Evolutionary conservation across 495 filamentous ascomycete species (phyloP), one percentile per base, ranked within the genome.

Genomic region (Clavariopsis aquatica): DNA sequence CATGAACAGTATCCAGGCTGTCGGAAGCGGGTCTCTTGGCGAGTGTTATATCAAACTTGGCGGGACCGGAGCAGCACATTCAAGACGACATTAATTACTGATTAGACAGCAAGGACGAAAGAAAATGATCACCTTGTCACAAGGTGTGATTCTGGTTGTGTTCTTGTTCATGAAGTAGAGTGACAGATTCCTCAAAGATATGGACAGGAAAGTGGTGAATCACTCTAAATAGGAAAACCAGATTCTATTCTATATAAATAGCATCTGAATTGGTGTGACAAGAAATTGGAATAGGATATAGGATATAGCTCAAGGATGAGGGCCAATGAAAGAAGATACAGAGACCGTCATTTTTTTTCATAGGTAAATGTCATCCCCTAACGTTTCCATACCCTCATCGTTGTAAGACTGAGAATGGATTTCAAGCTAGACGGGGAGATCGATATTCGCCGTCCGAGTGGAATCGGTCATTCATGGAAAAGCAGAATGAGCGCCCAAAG

Each of bases 371-470:
- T 69, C 24, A 34, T 34, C 68, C 58, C 64, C 60, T 38, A 54
- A 24, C 41, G 62, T 66, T 63, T 27, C 68, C 62, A 58, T 19
- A 24, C 45, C 22, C 5, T 65, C 68, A 64, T 64, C 15, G 64
- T 56, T 49, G 56, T 28, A 46, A 55, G 55, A 51, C 64, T 70
- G n/a, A 45, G 43, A 51, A 57, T 58, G 68, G 62, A 60, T 63
- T 75, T 55, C 69, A 71, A 72, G 71, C 61, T 54, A 60, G 45
- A 60, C 61, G 57, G 52, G 54, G 46, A 56, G 0, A 22, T 73
- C 65, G 20, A 29, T 75, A 55, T 76, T 53, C 74, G 70, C 70
- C 63, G 65, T 70, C 65, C 71, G 75, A 77, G 75, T 77, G 74
- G 75, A 70, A 69, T 65, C 73, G 49, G 57, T 53, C 74, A 73